Conservation (phyloP, 163 green algal genomes). For the Coccomyxa subellipsoidea region DNA sequence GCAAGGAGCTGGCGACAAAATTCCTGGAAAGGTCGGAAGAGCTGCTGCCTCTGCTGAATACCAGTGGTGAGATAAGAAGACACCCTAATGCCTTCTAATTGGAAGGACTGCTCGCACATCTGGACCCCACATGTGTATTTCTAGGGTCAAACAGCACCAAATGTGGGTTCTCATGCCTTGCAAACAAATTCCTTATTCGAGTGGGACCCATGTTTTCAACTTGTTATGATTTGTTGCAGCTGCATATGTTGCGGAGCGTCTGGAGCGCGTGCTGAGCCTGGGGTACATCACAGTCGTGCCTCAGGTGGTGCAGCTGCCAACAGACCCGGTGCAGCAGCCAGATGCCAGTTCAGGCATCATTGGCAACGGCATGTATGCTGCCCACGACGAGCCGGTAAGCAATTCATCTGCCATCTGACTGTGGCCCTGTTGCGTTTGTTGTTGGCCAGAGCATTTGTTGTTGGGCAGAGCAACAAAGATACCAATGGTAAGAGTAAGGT, state of each 20-base stretch:
- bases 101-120: neutral
- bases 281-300: neutral
- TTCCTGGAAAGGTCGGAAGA: neutral
- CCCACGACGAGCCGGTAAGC: neutral
- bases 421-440: neutral
- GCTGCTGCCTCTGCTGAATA: neutral
- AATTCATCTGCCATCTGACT: neutral
- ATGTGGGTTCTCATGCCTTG: neutral
- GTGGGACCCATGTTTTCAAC: neutral
- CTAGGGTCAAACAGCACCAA: neutral
- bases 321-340: neutral
- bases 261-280: slow-evolving; percentile 7
- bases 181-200: neutral
- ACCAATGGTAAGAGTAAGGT: neutral
- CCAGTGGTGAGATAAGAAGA: neutral
- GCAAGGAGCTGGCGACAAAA: slow-evolving; percentile 4
- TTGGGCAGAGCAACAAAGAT: neutral
- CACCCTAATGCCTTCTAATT: too few species aligned
- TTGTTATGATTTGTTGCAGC: neutral
- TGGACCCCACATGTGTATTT: neutral
- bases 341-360: neutral
- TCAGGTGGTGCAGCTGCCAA: neutral
- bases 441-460: neutral
- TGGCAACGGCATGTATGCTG: neutral
- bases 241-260: neutral